These are phyloP conservation scores for Alloteropsis semialata DNA, from an alignment of 176 grass and related monocot species.

Conservation along the genomic window DNA sequence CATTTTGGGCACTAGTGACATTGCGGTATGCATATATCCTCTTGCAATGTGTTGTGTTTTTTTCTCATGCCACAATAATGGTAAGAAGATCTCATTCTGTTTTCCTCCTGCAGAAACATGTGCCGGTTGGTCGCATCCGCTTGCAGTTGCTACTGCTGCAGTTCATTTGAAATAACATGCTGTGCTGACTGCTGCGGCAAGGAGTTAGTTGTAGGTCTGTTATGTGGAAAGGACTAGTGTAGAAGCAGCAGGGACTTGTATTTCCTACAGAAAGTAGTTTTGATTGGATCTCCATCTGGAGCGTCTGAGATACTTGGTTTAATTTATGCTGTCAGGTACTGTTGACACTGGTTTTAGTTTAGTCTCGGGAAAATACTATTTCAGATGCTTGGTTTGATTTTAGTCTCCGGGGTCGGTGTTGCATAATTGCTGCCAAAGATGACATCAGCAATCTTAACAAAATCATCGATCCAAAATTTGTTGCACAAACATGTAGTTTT, in stretches of 20 bases:
- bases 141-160: background rate
- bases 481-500: too few species aligned
- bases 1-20: background rate
- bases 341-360: background rate
- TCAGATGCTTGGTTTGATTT: background rate
- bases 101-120: constrained; percentile 3
- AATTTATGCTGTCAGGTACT: background rate
- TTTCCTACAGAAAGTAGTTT: background rate
- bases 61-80: background rate
- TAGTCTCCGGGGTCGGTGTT: background rate
- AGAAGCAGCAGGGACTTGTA: constrained; percentile 32
- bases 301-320: background rate
- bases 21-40: constrained; percentile 12
- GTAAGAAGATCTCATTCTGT: background rate
- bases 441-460: background rate
- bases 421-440: background rate
- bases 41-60: background rate
- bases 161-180: constrained; percentile 20
- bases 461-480: background rate
- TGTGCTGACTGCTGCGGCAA: background rate
- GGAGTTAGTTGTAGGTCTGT: constrained; percentile 13
- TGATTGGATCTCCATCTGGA: background rate
- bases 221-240: constrained; percentile 33
- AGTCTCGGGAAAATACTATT: background rate
- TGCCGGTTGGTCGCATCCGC: background rate